Base-by-base conservation (phyloP, 345 rosid species). In the Melaleuca alternifolia region DNA sequence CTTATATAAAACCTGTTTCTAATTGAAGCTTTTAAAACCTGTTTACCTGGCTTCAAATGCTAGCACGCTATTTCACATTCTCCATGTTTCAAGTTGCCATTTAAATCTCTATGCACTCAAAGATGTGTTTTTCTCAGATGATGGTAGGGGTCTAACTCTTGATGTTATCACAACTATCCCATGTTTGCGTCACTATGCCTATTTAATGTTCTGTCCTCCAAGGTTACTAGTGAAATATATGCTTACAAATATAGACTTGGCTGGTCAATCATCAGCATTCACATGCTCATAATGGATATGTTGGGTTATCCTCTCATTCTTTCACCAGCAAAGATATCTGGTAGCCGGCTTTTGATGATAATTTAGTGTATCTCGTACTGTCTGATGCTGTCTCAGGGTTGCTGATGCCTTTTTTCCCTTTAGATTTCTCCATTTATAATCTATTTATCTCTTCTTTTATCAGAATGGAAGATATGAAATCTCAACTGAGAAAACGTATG, bases 391-490 rank as follows among this genome's bases (percentile, higher is more conserved):
- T 33, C 79, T 71, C 48, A 10, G 24, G 48, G 20, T 71, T 71
- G 48, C 48, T 33, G 79, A 18, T 71, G 46, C 18, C 79, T 37
- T 71, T 37, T 59, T 71, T 33, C 10, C 79, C 48, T 71, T 51
- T 48, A 82, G 18, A 13, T 30, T 18, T n/a, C 37, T 51, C 46
- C 2, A 1, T 83, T 51, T 12, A 12, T 28, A 16, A 50, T 51
- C 2, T 51, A 24, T 28, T 28, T 61, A 33, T 84, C 20, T 87
- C 59, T 87, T 46, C 82, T 89, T 89, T 33, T 83, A 37, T 87
- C 91, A 97, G 99, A 89, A 89, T 96, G 92, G 95, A 94, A 87
- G 97, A 96, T 84, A 94, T 96, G 99, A 94, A 94, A 92, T 95
- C 95, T 89, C 97, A 94, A 88, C 91, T 97, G 89, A 93, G 93